Percentiles rank a stretch among this genome's conserved stretches.
Evolutionary conservation across 1,284 basidiomycete genomes (phyloP).

Genomic region (Schizophyllum commune): DNA sequence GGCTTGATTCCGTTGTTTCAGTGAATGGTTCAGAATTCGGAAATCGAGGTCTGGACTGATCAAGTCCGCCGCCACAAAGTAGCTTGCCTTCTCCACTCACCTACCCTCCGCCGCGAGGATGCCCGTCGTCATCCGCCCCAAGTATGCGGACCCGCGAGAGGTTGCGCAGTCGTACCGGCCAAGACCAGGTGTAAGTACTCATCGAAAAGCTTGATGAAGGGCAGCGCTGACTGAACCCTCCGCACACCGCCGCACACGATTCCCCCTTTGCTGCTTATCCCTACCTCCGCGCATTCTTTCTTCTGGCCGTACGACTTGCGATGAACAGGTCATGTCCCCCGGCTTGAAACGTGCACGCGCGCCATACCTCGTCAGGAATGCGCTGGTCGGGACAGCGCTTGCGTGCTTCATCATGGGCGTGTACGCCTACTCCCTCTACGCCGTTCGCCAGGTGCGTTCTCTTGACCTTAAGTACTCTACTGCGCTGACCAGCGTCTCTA

Average conservation of each 20-base stretch:
- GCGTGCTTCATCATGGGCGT: conserved; percentile 76
- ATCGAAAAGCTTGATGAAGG: background rate
- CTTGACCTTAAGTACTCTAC: background rate
- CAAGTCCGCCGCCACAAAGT: background rate
- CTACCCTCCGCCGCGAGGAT: background rate
- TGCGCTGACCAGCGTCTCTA: background rate
- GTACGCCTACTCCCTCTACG: conserved; percentile 89
- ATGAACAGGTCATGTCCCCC: conserved; percentile 67
- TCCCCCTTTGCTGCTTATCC: background rate
- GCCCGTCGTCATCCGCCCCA: background rate
- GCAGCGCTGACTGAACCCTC: background rate
- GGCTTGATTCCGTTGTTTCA: no score
- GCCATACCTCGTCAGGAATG: conserved; percentile 77
- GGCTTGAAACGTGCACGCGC: conserved; percentile 82
- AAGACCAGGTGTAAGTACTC: background rate
- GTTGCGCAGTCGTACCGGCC: background rate
- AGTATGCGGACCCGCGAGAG: background rate
- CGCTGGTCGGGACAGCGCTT: conserved; percentile 69
- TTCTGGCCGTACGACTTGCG: background rate
- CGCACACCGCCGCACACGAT: background rate
- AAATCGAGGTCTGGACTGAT: background rate
- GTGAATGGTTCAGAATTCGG: background rate
- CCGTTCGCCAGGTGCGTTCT: conserved; percentile 63
- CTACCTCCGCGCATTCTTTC: background rate
- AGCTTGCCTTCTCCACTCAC: background rate